Percentiles rank a stretch among this genome's conserved stretches.
Conservation (phyloP, 2,329 filamentous ascomycete species). For the Penicillium sclerotiorum region DNA sequence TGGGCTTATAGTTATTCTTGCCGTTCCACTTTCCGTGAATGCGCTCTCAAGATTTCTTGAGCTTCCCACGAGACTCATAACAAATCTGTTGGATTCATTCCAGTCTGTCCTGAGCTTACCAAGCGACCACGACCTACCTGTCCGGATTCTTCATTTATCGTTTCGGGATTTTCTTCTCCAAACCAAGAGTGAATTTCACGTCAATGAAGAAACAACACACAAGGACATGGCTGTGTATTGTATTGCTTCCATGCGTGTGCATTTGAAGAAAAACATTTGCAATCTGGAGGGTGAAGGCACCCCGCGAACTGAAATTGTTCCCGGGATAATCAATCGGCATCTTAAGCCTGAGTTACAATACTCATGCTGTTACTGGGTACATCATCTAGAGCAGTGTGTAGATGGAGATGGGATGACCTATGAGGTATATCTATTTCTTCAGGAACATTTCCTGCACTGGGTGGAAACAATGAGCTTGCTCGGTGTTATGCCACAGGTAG, state of each 20-base stretch:
- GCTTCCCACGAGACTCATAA: conserved; percentile 9
- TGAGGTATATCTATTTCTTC: conserved; percentile 13
- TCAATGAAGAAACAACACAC: background rate
- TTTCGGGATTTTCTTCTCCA: conserved; percentile 5
- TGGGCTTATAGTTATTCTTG: conserved; percentile 24
- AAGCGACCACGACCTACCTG: conserved; percentile 10
- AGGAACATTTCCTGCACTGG: conserved; percentile 29
- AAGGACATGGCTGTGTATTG: background rate
- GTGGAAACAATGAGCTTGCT: conserved; percentile 29
- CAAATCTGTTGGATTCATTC: conserved; percentile 19
- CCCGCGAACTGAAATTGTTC: conserved; percentile 8
- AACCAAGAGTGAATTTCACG: background rate
- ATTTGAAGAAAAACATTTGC: conserved; percentile 15
- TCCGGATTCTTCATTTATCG: conserved; percentile 14
- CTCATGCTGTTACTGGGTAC: conserved; percentile 29
- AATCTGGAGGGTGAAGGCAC: conserved; percentile 12
- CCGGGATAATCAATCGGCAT: conserved; percentile 12
- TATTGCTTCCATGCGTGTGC: background rate
- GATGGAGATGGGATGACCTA: conserved; percentile 2
- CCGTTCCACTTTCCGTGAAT: conserved; percentile 22
- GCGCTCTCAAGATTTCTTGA: conserved; percentile 14
- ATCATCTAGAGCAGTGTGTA: conserved; percentile 18
- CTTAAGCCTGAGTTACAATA: conserved; percentile 28
- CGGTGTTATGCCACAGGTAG: conserved; percentile 20
- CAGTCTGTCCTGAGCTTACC: conserved; percentile 22